phyloP scores from a whole-genome alignment of 345 rosid species.

The Gossypium turneri region DNA sequence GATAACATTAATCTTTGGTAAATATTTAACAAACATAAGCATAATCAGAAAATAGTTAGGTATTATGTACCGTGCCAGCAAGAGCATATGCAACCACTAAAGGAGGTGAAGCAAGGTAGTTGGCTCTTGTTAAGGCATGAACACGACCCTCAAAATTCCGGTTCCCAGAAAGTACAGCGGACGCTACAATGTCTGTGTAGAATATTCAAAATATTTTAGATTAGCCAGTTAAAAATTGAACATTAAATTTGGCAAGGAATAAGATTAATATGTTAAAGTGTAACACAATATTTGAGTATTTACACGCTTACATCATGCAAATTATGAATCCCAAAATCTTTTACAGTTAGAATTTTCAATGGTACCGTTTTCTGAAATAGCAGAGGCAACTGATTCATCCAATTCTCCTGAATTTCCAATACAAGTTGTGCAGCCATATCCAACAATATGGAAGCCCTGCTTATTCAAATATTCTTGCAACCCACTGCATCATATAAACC shows the following conservation, averaged over 20 bases:
- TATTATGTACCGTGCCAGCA: constrained; percentile 81
- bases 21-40: not conserved
- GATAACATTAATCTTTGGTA: not conserved
- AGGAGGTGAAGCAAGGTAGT: constrained; percentile 99
- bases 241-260: constrained; percentile 5
- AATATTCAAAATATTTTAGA: not conserved
- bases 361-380: constrained; percentile 87
- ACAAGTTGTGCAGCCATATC: constrained; percentile 98
- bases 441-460: constrained; percentile 93
- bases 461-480: constrained; percentile 79
- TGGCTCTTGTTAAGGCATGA: constrained; percentile 94
- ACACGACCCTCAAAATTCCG: constrained; percentile 98
- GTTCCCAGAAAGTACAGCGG: constrained; percentile 98
- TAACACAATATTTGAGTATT: not conserved
- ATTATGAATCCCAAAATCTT: not conserved
- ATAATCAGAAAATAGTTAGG: not conserved
- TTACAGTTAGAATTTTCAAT: not conserved
- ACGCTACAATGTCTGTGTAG: constrained; percentile 74
- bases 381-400: constrained; percentile 89
- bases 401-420: constrained; percentile 98
- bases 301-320: not conserved
- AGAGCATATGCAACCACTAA: constrained; percentile 98
- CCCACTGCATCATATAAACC: constrained; percentile 55
- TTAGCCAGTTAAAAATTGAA: constrained; percentile 3
- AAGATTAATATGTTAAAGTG: not conserved